Evolutionary conservation across 495 filamentous ascomycete genomes (phyloP).

Genomic region (Podospora australis): DNA sequence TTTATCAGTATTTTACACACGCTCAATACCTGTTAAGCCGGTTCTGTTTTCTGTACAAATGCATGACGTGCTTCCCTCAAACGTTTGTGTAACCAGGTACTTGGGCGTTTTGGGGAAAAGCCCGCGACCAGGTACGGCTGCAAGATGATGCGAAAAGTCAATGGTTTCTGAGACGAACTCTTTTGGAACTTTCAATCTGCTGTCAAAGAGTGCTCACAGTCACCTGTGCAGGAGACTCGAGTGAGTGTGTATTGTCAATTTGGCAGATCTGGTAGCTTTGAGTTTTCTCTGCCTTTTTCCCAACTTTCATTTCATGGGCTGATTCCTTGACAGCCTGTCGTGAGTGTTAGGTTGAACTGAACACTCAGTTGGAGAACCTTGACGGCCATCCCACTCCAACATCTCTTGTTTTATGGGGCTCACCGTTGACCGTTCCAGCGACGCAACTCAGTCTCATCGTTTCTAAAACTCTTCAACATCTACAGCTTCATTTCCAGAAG

Average conservation of each 20-base stretch:
- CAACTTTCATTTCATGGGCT: too few relatives aligned
- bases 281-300: background rate
- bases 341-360: background rate
- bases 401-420: too few relatives aligned
- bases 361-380: conserved; percentile 11
- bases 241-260: background rate
- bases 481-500: too few relatives aligned
- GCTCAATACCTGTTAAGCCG: too few relatives aligned
- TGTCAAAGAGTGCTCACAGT: too few relatives aligned
- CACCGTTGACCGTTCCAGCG: background rate
- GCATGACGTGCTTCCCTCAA: background rate
- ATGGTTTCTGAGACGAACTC: background rate
- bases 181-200: too few relatives aligned
- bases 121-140: background rate
- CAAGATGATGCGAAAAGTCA: background rate
- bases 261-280: background rate
- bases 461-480: too few relatives aligned
- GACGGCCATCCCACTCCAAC: conserved; percentile 5
- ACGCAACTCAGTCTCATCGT: background rate
- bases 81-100: conserved; percentile 4
- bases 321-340: too few relatives aligned
- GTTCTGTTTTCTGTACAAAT: conserved; percentile 1
- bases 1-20: too few relatives aligned
- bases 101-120: conserved; percentile 1
- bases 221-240: too few relatives aligned